Evolutionary conservation across 352 stramenopile species (phyloP).

Genomic region (Peronospora farinosa): DNA sequence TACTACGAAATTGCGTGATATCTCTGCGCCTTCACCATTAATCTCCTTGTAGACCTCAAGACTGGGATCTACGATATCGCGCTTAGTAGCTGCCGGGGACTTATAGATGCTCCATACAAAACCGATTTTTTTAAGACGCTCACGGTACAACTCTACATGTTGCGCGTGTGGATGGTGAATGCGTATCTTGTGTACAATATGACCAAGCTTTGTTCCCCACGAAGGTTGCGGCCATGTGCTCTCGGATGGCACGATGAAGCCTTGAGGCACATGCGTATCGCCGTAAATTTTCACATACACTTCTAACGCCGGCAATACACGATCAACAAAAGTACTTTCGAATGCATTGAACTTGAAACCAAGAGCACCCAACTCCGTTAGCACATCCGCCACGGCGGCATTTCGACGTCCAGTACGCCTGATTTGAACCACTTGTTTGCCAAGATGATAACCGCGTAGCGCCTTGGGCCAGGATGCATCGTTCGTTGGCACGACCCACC

Average conservation of each 20-base stretch:
- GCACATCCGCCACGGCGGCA: constrained; percentile 41
- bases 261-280: constrained; percentile 83
- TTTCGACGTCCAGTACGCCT: constrained; percentile 40
- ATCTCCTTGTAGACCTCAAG: constrained; percentile 76
- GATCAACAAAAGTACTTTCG: constrained; percentile 52
- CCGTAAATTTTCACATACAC: constrained; percentile 81
- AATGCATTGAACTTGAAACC: constrained; percentile 64
- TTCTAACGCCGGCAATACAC: constrained; percentile 66
- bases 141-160: constrained; percentile 65
- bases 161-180: constrained; percentile 83
- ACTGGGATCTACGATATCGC: constrained; percentile 51
- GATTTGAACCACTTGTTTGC: constrained; percentile 69
- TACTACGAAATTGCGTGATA: constrained; percentile 62
- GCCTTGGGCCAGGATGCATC: constrained; percentile 64
- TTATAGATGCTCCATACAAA: constrained; percentile 89
- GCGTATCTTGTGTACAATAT: constrained; percentile 88
- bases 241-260: constrained; percentile 84
- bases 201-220: constrained; percentile 84
- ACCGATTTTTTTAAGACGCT: constrained; percentile 80
- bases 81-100: constrained; percentile 39
- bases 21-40: constrained; percentile 59
- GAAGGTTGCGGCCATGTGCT: constrained; percentile 73
- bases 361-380: constrained; percentile 52
- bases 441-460: constrained; percentile 76
- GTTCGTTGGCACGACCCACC: constrained; percentile 41